Base-by-base conservation (phyloP, 2,329 filamentous ascomycete species). In the Myriosclerotinia curreyana region DNA sequence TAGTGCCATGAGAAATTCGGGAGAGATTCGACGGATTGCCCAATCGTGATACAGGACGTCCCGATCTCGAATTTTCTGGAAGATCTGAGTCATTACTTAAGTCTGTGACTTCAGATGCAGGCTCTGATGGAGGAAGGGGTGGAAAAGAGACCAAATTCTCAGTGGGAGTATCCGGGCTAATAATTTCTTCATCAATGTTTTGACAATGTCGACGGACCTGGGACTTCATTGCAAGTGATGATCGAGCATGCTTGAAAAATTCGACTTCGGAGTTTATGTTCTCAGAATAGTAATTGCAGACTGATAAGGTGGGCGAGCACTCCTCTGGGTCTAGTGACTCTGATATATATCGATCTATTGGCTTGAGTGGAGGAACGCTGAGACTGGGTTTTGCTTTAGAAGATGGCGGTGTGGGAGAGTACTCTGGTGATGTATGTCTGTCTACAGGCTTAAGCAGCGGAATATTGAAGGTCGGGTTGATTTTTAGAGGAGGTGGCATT, bases 281-380 rank as follows among this genome's bases (percentile, higher is more conserved):
- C 15, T 69, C 66, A 3, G 61, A 52, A 40, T 71, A 71, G 49
- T 69, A 71, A 34, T 71, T 72, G 34, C 62, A 68, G 1, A 67
- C 65, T 17, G 68, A 71, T 5, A 71, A 50, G 2, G 67, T 71
- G 5, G 71, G 69, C 6, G 68, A 71, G 46, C 68, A 66, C 40
- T 60, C 58, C 28, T 34, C 46, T 12, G 42, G 1, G 14, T 64
- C 64, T 6, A 64, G 53, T 0, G 61, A 68, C 2, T 40, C 65
- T 62, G 49, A 58, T 20, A 20, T 4, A 25, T 44, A 9, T 17
- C 42, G 34, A 25, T 59, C 36, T 11, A 51, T 25, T 17, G 58
- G 58, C 25, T 52, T 38, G 7, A 60, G 49, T 2, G 65, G 50
- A 11, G 68, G 66, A 31, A 68, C 56, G 12, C 17, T 56, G 28